A percentile compares a stretch with the other conserved stretches of the same genome.
These are phyloP conservation scores for Coniophora puteana DNA, from an alignment of 1,284 basidiomycete species.

Conservation along the genomic window DNA sequence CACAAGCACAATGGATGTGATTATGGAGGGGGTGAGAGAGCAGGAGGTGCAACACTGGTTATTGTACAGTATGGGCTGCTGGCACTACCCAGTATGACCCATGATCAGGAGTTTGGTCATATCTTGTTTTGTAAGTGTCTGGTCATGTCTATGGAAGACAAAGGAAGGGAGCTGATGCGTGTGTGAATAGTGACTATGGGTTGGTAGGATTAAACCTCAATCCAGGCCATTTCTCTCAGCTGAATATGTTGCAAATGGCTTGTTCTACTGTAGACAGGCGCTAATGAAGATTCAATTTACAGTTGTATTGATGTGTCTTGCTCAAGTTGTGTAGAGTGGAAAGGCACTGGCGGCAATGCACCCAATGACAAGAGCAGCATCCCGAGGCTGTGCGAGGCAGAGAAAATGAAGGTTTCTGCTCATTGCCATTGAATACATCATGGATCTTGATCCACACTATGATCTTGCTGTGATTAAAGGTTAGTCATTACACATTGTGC, in stretches of 20 bases:
- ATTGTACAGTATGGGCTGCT: conserved; percentile 79
- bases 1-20: conserved; percentile 29
- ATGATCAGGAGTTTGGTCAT: conserved; percentile 81
- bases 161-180: conserved; percentile 4
- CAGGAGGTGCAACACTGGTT: conserved; percentile 55
- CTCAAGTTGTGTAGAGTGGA: conserved; percentile 81
- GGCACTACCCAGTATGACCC: conserved; percentile 78
- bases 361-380: no score
- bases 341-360: no score
- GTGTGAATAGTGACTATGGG: conserved; percentile 52
- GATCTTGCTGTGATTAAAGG: conserved; percentile 38
- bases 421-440: no score
- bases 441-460: no score
- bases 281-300: conserved; percentile 7
- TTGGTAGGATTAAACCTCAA: conserved; percentile 73
- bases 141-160: neutral
- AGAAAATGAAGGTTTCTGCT: no score
- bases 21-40: no score
- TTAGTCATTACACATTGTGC: conserved; percentile 9
- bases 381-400: no score
- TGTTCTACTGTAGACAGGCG: neutral
- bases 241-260: conserved; percentile 68
- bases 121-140: conserved; percentile 70
- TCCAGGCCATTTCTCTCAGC: conserved; percentile 78
- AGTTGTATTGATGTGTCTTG: conserved; percentile 81